Evolutionary conservation across 352 stramenopile species (phyloP).

Genomic region (Blastocystis sp.): DNA sequence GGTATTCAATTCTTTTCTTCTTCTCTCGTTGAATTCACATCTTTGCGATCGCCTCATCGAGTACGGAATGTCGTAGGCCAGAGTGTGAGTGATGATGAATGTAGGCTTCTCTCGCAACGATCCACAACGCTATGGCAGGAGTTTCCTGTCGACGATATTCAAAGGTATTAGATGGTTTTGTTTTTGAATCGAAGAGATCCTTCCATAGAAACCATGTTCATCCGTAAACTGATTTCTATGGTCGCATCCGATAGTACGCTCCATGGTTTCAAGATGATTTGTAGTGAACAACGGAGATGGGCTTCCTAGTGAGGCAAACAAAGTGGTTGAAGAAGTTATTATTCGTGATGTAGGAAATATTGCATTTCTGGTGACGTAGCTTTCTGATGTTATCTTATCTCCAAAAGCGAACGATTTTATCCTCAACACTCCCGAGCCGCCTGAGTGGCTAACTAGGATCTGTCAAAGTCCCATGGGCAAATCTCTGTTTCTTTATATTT

Average conservation of each 20-base stretch:
- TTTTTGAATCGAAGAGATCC: background rate
- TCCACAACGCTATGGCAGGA: background rate
- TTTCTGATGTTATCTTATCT: constrained; percentile 10
- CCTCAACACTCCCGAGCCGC: background rate
- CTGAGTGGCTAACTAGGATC: background rate
- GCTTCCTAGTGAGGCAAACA: background rate
- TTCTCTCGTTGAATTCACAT: background rate
- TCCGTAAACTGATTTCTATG: background rate
- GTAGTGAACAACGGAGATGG: background rate
- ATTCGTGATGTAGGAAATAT: background rate
- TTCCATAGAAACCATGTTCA: constrained; percentile 1
- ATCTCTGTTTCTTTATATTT: constrained; percentile 24
- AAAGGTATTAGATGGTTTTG: background rate
- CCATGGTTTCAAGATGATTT: background rate
- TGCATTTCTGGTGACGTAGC: background rate
- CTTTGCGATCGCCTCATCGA: background rate
- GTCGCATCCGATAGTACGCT: background rate
- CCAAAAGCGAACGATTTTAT: constrained; percentile 12
- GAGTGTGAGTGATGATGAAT: background rate
- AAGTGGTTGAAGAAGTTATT: background rate
- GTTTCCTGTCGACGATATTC: constrained; percentile 5
- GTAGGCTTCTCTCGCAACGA: background rate
- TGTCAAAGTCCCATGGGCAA: constrained; percentile 15
- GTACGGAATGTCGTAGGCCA: background rate
- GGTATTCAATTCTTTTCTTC: background rate